Percentiles rank a stretch among this genome's conserved stretches.
Evolutionary conservation across 345 rosid genomes (phyloP).

Genomic region (Sonneratia alba): DNA sequence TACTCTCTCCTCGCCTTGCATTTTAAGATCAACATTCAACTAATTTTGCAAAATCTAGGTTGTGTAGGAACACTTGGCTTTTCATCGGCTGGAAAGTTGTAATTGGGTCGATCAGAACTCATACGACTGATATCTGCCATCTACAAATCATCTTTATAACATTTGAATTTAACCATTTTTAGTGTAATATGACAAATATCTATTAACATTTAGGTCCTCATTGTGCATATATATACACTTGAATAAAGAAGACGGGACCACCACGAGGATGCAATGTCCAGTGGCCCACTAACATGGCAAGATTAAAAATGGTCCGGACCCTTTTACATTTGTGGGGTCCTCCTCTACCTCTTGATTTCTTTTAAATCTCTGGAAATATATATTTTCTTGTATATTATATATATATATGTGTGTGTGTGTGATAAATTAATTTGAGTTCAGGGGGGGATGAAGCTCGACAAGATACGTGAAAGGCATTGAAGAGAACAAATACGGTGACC

Average conservation of each 20-base stretch:
- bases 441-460: not conserved
- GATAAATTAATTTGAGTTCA: not conserved
- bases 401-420: not conserved
- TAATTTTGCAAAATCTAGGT: too few relatives aligned
- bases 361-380: not conserved
- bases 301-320: constrained; percentile 9
- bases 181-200: not conserved
- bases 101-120: too few relatives aligned
- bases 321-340: not conserved
- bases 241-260: not conserved
- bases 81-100: too few relatives aligned
- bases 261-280: not conserved
- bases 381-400: not conserved
- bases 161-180: too few relatives aligned
- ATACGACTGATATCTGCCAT: too few relatives aligned
- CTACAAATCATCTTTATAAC: too few relatives aligned
- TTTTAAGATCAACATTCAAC: too few relatives aligned
- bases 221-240: not conserved
- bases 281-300: constrained; percentile 3
- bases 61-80: too few relatives aligned
- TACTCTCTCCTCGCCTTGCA: too few relatives aligned
- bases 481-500: not conserved
- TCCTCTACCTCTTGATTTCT: not conserved
- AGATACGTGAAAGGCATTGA: not conserved
- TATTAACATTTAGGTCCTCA: not conserved